phyloP scores from a whole-genome alignment of 2,329 filamentous ascomycete species.

The Microdochium trichocladiopsis region DNA sequence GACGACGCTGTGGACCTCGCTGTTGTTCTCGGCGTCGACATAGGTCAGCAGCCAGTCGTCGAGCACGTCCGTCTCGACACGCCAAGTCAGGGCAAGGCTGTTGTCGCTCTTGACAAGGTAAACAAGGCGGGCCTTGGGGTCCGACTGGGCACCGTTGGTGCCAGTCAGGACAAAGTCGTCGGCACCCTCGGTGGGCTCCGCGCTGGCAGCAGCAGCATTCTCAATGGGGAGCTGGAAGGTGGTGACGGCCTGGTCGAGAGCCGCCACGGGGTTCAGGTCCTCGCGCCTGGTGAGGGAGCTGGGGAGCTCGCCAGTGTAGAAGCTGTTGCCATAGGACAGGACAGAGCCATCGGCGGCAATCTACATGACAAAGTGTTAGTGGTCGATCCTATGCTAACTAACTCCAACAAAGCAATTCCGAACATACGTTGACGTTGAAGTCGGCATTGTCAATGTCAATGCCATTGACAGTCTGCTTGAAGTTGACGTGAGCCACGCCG shows the following conservation, averaged over 20 bases:
- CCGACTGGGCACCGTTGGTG: slow-evolving; percentile 37
- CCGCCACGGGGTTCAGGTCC: slow-evolving; percentile 32
- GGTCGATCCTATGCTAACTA: not conserved
- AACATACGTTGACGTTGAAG: slow-evolving; percentile 53
- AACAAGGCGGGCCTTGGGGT: slow-evolving; percentile 47
- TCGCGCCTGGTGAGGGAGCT: slow-evolving; percentile 30
- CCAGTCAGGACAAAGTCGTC: slow-evolving; percentile 37
- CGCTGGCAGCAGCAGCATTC: slow-evolving; percentile 27
- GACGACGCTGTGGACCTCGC: slow-evolving; percentile 43
- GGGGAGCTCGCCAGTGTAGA: slow-evolving; percentile 35
- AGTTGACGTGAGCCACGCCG: slow-evolving; percentile 49
- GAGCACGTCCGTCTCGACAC: slow-evolving; percentile 49
- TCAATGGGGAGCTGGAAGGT: slow-evolving; percentile 31
- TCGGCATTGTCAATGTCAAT: slow-evolving; percentile 55
- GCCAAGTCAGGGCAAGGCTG: slow-evolving; percentile 43
- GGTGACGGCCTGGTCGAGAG: slow-evolving; percentile 30
- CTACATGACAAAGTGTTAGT: slow-evolving; percentile 16
- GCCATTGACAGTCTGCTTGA: slow-evolving; percentile 51
- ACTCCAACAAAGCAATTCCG: not conserved
- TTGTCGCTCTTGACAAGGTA: slow-evolving; percentile 44
- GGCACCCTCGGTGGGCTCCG: slow-evolving; percentile 26
- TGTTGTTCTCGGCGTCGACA: slow-evolving; percentile 39
- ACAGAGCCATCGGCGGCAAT: slow-evolving; percentile 43
- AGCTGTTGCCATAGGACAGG: slow-evolving; percentile 49
- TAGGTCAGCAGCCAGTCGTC: slow-evolving; percentile 55